These are phyloP conservation scores for Barnettozyma vustinii DNA, from an alignment of 805 yeast species.

Conservation along the genomic window DNA sequence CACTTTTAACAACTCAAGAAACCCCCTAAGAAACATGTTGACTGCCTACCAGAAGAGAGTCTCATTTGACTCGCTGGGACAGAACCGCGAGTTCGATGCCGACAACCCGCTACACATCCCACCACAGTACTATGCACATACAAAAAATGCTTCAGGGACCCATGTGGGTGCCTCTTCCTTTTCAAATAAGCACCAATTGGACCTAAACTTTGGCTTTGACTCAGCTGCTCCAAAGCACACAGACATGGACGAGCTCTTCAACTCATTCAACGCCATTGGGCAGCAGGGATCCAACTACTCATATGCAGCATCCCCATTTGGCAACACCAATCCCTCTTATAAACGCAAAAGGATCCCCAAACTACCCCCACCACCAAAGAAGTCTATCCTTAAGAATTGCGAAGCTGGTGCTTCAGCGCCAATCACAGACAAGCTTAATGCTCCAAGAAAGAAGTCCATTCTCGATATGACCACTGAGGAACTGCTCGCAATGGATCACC, in stretches of 20 bases:
- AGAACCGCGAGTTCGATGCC: slow-evolving; percentile 13
- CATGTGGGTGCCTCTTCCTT: background rate
- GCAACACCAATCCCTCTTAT: background rate
- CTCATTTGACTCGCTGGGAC: slow-evolving; percentile 23
- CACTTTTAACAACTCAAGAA: background rate
- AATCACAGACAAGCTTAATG: background rate
- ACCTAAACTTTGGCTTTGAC: slow-evolving; percentile 22
- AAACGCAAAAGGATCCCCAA: slow-evolving; percentile 16
- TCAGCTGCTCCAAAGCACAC: slow-evolving; percentile 7
- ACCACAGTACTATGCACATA: slow-evolving; percentile 16
- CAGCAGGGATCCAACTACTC: background rate
- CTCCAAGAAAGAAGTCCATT: slow-evolving; percentile 19
- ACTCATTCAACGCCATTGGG: slow-evolving; percentile 15
- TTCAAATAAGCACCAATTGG: slow-evolving; percentile 6
- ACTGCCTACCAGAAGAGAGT: slow-evolving; percentile 19
- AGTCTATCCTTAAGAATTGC: slow-evolving; percentile 19
- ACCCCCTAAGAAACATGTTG: slow-evolving; percentile 1
- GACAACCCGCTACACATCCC: slow-evolving; percentile 24
- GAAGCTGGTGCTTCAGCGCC: background rate
- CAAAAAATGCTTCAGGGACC: background rate
- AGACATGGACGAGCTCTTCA: slow-evolving; percentile 17
- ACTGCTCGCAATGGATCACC: slow-evolving; percentile 22
- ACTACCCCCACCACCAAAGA: slow-evolving; percentile 23
- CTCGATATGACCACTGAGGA: slow-evolving; percentile 25
- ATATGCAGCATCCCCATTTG: background rate